Base-by-base conservation (phyloP, 2,329 filamentous ascomycete genomes). In the Scedosporium apiospermum region DNA sequence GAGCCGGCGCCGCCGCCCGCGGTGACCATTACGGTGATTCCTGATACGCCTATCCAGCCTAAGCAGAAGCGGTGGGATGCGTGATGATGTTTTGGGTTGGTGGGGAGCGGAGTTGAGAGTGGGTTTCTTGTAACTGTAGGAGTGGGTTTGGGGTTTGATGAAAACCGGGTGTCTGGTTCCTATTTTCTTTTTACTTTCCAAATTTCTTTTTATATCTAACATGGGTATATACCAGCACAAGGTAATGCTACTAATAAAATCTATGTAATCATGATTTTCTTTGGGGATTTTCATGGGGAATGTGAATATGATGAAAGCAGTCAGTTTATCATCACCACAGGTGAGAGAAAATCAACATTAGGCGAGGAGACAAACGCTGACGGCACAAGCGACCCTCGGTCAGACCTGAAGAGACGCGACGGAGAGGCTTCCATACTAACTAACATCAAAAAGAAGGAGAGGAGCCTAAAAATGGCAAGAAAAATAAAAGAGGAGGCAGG, bases 1-100 rank as follows among this genome's bases (percentile, higher is more conserved):
- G 21, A 18, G 61, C 61, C 61, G 3, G 16, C 53, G 38, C 53
- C 21, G 3, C 53, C 23, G 23, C 53, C 53, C 1, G 12, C n/a
- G 5, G 41, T 62, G 4, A 62, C 53, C 1, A 51, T 62, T 16
- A 62, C 53, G 5, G 61, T 55, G 10, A 55, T 62, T 12, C 61
- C 61, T 6, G 61, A 62, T 16, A 51, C 46, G 9, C 60, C 60
- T n/a, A 61, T 61, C 60, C 44, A 51, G 12, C n/a, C 42, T n/a
- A 34, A 38, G 44, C 4, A 38, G 49, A 61, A 30, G 26, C 34
- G 53, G 53, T 30, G 60, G 51, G 34, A 38, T 12, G 60, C 30
- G 53, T 62, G 44, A 38, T n/a, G n/a, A 16, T 57, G 53, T 57
- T 57, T n/a, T 21, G 18, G 58, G 2, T 21, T 12, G 16, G 23